Evolutionary conservation across 352 stramenopile species (phyloP), one percentile per base, ranked within the genome.

Genomic region (Phytophthora pisi): DNA sequence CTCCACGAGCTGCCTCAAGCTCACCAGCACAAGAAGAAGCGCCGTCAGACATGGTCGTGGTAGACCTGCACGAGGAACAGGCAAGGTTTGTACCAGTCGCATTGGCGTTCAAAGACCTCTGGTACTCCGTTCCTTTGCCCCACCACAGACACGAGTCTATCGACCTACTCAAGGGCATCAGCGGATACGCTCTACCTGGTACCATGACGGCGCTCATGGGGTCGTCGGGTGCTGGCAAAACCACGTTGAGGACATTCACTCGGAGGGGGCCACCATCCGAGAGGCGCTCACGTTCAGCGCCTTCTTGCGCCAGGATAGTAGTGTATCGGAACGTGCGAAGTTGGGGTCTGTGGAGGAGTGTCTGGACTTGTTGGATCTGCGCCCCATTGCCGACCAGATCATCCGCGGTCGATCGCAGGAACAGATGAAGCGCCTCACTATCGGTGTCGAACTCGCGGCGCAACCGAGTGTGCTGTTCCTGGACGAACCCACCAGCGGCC

Each of bases 391-490:
- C 3, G 74, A 83, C 61, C 45, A 75, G 36, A 79, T 81, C 56
- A 74, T 83, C 4, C 69, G 75, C 6, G 73, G 70, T 28, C 43
- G 63, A 2, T 81, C 75, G 0, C 54, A 70, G 42, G 80, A 89
- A 58, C 80, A 89, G 49, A 82, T 81, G 75, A 89, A 89, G 72
- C 75, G 80, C n/a, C 34, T 85, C 52, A 88, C 77, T 36, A 93
- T 98, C 24, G 95, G 90, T 52, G 88, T 98, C 20, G 95, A 98
- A 40, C 71, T 98, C 7, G 89, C 95, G 0, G 88, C 86, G 2
- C 87, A 90, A 36, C 85, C 91, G 38, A 84, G 77, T 38, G 68
- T 97, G 36, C 34, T 98, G 11, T 97, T 98, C 68, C 57, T 90
- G 36, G 91, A 97, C 61, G 88, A 97, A 61, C 90, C 90, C 1